Evolutionary conservation across 2,329 filamentous ascomycete species (phyloP).

Genomic region (Diaporthe aspalathi): DNA sequence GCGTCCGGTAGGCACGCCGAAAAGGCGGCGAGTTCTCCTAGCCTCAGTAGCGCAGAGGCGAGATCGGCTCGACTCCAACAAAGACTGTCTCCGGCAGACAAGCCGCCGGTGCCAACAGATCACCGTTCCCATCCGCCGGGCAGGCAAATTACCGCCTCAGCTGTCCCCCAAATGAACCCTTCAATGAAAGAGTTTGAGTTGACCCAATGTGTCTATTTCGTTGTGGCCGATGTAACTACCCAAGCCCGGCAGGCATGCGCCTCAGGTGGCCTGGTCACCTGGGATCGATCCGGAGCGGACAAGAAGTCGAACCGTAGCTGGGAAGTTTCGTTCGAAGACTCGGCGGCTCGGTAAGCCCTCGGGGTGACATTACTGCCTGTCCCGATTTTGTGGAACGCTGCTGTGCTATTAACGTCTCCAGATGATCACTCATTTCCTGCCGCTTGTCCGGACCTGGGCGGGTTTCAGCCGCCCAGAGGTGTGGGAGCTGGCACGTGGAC

Average conservation of each 20-base stretch:
- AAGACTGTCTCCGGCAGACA: slow-evolving; percentile 16
- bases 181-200: not conserved
- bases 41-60: slow-evolving; percentile 22
- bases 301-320: slow-evolving; percentile 8
- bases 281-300: not conserved
- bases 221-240: slow-evolving; percentile 22
- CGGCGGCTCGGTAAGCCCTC: not conserved
- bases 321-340: slow-evolving; percentile 12
- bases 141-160: slow-evolving; percentile 21
- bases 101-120: slow-evolving; percentile 21
- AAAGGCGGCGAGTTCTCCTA: slow-evolving; percentile 20
- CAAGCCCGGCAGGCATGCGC: slow-evolving; percentile 31
- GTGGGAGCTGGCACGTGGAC: slow-evolving; percentile 20
- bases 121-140: slow-evolving; percentile 12
- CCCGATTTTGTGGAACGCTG: slow-evolving; percentile 25
- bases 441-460: slow-evolving; percentile 15
- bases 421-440: slow-evolving; percentile 24
- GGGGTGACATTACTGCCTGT: slow-evolving; percentile 30
- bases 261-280: slow-evolving; percentile 26
- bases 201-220: slow-evolving; percentile 4
- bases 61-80: slow-evolving; percentile 30
- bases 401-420: slow-evolving; percentile 22
- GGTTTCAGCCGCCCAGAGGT: slow-evolving; percentile 28
- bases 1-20: slow-evolving; percentile 18
- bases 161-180: slow-evolving; percentile 7